Evolutionary conservation across 2,329 filamentous ascomycete genomes (phyloP).

Genomic region (Nectriaceae sp.): DNA sequence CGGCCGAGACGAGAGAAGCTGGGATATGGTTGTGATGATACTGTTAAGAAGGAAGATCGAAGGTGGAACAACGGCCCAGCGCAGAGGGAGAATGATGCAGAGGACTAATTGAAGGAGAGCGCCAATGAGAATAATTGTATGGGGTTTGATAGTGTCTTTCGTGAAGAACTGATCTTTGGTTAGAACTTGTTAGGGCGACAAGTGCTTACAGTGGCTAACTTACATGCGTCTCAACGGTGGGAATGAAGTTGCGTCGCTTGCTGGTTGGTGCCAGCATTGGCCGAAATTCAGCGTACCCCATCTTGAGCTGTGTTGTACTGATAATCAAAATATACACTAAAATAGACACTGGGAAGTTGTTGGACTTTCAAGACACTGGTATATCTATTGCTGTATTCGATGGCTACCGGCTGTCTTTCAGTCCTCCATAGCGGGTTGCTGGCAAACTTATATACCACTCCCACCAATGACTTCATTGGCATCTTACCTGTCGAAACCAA

Average conservation of each 20-base stretch:
- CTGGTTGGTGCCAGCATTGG: slow-evolving; percentile 26
- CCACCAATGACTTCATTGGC: too few species aligned
- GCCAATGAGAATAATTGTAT: slow-evolving; percentile 34
- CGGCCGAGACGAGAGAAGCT: slow-evolving; percentile 16
- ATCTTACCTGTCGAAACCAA: too few species aligned
- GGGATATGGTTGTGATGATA: slow-evolving; percentile 31
- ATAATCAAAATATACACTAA: neutral
- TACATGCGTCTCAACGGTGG: slow-evolving; percentile 20
- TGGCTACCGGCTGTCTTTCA: too few species aligned
- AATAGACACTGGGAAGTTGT: too few species aligned
- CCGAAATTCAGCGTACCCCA: slow-evolving; percentile 20
- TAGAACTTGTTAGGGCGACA: slow-evolving; percentile 1
- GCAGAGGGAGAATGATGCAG: slow-evolving; percentile 34
- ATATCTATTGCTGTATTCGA: too few species aligned
- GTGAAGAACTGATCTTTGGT: slow-evolving; percentile 10
- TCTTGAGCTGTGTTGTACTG: slow-evolving; percentile 9
- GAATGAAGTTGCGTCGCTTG: slow-evolving; percentile 16
- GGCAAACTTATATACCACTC: too few species aligned
- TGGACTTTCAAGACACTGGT: too few species aligned
- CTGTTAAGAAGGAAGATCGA: slow-evolving; percentile 32
- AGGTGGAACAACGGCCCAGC: slow-evolving; percentile 38
- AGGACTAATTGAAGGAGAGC: slow-evolving; percentile 37
- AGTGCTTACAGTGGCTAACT: slow-evolving; percentile 5
- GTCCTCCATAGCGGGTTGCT: too few species aligned
- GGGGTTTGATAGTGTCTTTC: slow-evolving; percentile 38